Evolutionary conservation across 2,329 filamentous ascomycete species (phyloP), one percentile per base, ranked within the genome.

Genomic region (Chaetomiaceae sp.): DNA sequence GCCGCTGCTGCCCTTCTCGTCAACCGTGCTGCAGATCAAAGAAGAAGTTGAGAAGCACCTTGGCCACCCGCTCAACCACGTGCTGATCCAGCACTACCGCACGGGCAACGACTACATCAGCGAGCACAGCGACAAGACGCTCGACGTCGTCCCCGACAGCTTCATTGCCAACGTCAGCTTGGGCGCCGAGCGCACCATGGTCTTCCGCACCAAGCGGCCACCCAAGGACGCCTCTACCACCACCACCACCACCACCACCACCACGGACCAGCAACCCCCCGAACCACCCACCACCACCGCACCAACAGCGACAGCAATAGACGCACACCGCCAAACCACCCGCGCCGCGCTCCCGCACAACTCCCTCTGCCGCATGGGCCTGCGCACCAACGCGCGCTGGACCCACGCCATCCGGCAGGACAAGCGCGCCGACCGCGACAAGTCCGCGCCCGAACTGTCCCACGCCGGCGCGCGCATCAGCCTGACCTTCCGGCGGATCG

Each of bases 111-210:
- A 98, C 66, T 88, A 88, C 62, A 98, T 98, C 52, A 93, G 88
- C 1, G 93, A 98, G 62, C 93, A 98, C 61, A 94, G 88, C 32
- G 93, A 98, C 64, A 98, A 98, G 68, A 95, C 91, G 0, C 72
- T 98, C 19, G 93, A 98, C 62, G 93, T 98, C 47, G 82, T 81
- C 11, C 79, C 77, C 20, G 81, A 75, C 4, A 93, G 86, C 19
- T 90, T 76, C 49, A 95, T 98, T 55, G 88, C 90, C 54, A 98
- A 97, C 60, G 81, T 95, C 40, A 95, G 88, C 55, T 76, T 97
- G n/a, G 93, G 93, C 1, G 90, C 91, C 1, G 83, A 94, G 66
- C 76, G 93, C 43, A 90, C 82, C 2, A 96, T 97, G 90, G 76
- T 86, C 0, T 78, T 98, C 29, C 81, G 93, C 42, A 91, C 85